These are phyloP conservation scores for Triticum aestivum DNA, from an alignment of 176 grass and related monocot genomes.

Conservation along the genomic window IWGSC_CS_RefSeq_v2.1 NC_057805.1:81736417-81736916, in stretches of 20 bases:
- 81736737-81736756: not conserved
- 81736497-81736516: conserved; percentile 66
- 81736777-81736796: conserved; percentile 73
- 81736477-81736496: conserved; percentile 69
- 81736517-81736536: conserved; percentile 75
- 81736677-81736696: conserved; percentile 41
- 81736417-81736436: conserved; percentile 48
- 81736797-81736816: conserved; percentile 91
- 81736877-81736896: conserved; percentile 61
- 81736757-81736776: conserved; percentile 59
- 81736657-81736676: conserved; percentile 54
- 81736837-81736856: conserved; percentile 81
- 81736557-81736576: conserved; percentile 83
- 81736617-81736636: conserved; percentile 45
- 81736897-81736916: conserved; percentile 48
- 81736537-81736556: conserved; percentile 67
- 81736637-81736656: conserved; percentile 33
- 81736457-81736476: conserved; percentile 65
- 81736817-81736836: conserved; percentile 74
- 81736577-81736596: conserved; percentile 45
- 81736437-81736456: conserved; percentile 80
- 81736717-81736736: conserved; percentile 19
- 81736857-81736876: conserved; percentile 50
- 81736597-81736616: conserved; percentile 37
- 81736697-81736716: conserved; percentile 86